Conservation (phyloP, 2,329 filamentous ascomycete species). For the Cladosporium oxysporum region DNA sequence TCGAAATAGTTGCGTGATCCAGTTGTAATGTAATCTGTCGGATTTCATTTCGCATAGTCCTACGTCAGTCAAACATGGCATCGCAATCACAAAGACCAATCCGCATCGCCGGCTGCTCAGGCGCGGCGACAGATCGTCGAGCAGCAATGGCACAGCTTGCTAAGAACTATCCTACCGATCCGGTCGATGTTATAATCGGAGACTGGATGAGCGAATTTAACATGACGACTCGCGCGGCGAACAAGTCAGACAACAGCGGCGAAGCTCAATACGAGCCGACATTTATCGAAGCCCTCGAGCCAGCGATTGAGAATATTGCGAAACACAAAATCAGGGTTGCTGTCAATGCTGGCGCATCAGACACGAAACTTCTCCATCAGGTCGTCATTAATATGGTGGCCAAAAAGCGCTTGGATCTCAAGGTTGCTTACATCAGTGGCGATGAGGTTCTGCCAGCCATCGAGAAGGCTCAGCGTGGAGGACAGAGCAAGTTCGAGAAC, state of each 20-base stretch:
- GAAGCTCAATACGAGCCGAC: constrained; percentile 53
- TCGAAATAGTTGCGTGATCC: background rate
- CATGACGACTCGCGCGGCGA: constrained; percentile 37
- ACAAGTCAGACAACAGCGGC: constrained; percentile 27
- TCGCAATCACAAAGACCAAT: constrained; percentile 23
- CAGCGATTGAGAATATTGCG: constrained; percentile 48
- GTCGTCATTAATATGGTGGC: constrained; percentile 43
- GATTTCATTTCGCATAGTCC: background rate
- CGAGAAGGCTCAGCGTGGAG: constrained; percentile 40
- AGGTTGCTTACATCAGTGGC: constrained; percentile 52
- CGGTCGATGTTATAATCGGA: constrained; percentile 56
- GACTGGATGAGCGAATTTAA: constrained; percentile 50
- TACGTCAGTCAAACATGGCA: background rate
- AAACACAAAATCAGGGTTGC: constrained; percentile 56
- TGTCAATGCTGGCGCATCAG: constrained; percentile 59
- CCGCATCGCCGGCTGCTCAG: constrained; percentile 39
- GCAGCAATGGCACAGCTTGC: constrained; percentile 39
- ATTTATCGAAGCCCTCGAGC: constrained; percentile 53
- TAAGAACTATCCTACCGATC: constrained; percentile 36
- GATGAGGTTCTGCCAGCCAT: constrained; percentile 43
- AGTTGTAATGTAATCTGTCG: background rate
- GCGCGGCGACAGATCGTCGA: constrained; percentile 43
- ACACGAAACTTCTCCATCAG: constrained; percentile 55
- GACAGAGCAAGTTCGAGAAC: constrained; percentile 37
- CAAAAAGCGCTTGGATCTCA: constrained; percentile 42